phyloP scores from a whole-genome alignment of 495 filamentous ascomycete genomes.

The Trichocladium uniseriatum region DNA sequence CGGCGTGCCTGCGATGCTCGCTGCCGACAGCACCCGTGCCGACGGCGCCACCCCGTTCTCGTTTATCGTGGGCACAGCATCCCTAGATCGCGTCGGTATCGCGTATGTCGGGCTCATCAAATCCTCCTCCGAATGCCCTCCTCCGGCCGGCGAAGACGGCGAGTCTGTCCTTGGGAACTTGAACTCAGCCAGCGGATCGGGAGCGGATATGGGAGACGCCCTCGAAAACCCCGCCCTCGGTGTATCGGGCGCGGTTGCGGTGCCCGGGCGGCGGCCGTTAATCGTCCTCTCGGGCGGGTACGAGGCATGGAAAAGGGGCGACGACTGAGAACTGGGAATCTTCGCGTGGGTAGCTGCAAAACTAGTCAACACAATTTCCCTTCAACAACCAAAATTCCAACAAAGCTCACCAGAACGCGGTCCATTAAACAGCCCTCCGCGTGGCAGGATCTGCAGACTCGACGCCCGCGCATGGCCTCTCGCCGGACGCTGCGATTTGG shows the following conservation, averaged over 20 bases:
- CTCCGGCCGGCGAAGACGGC: constrained; percentile 25
- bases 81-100: constrained; percentile 40
- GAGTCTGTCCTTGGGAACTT: constrained; percentile 55
- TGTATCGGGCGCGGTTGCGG: constrained; percentile 32
- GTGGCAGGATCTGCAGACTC: constrained; percentile 69
- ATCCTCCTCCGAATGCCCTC: constrained; percentile 36
- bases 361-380: neutral
- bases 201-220: constrained; percentile 24
- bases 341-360: constrained; percentile 34
- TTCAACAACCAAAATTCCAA: neutral
- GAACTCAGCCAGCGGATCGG: constrained; percentile 50
- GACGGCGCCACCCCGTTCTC: constrained; percentile 50
- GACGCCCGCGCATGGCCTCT: constrained; percentile 71
- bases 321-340: constrained; percentile 28
- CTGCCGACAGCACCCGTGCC: constrained; percentile 62
- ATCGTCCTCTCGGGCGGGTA: constrained; percentile 36
- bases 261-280: constrained; percentile 28
- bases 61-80: constrained; percentile 36
- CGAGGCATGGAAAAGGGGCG: constrained; percentile 40
- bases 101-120: constrained; percentile 28
- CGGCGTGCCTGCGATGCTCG: constrained; percentile 58
- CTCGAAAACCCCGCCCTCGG: constrained; percentile 24
- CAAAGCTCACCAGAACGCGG: constrained; percentile 25
- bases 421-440: constrained; percentile 31
- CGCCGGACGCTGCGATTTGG: constrained; percentile 38